These are phyloP conservation scores for Xanthoconium purpureum DNA, from an alignment of 768 basidiomycete genomes.

Conservation along the genomic window DNA sequence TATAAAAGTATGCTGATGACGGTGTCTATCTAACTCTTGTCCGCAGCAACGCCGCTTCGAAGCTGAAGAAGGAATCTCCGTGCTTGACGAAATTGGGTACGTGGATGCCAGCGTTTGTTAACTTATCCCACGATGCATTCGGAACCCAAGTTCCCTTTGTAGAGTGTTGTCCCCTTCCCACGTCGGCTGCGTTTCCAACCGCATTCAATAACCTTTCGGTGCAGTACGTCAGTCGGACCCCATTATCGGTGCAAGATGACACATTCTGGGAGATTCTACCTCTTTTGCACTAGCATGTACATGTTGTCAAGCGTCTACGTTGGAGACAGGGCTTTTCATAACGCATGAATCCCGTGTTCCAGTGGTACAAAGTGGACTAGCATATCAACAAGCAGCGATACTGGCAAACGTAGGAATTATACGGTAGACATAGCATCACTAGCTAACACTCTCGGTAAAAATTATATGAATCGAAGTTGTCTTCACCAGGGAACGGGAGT, in stretches of 20 bases:
- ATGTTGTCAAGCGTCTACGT: background rate
- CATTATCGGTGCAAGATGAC: conserved; percentile 18
- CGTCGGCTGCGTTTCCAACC: conserved; percentile 47
- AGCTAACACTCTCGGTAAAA: conserved; percentile 71
- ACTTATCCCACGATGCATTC: conserved; percentile 10
- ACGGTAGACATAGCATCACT: conserved; percentile 36
- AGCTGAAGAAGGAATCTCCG: conserved; percentile 50
- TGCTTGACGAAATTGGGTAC: conserved; percentile 53
- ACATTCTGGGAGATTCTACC: conserved; percentile 26
- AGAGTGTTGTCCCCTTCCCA: conserved; percentile 46
- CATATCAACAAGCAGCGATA: conserved; percentile 27
- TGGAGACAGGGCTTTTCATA: background rate
- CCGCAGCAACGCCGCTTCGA: conserved; percentile 50
- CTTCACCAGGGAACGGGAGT: conserved; percentile 62
- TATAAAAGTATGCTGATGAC: background rate
- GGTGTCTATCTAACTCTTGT: conserved; percentile 10
- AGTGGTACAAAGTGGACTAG: conserved; percentile 30
- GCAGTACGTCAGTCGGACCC: conserved; percentile 41
- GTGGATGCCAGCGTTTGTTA: conserved; percentile 17
- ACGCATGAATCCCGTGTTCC: background rate
- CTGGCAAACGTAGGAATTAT: conserved; percentile 24
- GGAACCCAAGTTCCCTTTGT: conserved; percentile 46
- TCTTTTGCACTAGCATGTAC: background rate
- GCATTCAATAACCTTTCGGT: conserved; percentile 69
- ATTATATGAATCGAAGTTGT: conserved; percentile 46